These are phyloP conservation scores for Platanthera guangdongensis DNA, from an alignment of 106 monocot genomes.

Conservation along the genomic window DNA sequence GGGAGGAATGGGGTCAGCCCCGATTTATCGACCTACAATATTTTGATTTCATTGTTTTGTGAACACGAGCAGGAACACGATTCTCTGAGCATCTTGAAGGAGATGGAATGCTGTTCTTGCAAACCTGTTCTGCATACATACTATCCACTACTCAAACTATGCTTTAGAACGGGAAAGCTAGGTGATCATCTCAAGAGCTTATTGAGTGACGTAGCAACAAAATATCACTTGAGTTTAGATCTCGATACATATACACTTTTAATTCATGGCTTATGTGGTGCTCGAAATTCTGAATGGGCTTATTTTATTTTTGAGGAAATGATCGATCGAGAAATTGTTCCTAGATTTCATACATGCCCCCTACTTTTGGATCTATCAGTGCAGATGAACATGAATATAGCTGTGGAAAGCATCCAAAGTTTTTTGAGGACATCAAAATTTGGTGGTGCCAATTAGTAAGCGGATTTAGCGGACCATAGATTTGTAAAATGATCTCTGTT, in stretches of 20 bases:
- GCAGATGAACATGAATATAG: conserved; percentile 26
- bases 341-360: conserved; percentile 39
- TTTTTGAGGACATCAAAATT: conserved; percentile 17
- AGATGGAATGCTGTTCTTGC: conserved; percentile 44
- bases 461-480: neutral
- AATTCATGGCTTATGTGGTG: conserved; percentile 76
- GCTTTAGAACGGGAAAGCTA: conserved; percentile 30
- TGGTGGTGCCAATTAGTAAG: neutral
- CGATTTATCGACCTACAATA: conserved; percentile 64
- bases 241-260: conserved; percentile 56
- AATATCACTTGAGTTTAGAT: conserved; percentile 66
- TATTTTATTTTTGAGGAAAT: conserved; percentile 70
- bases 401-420: conserved; percentile 33
- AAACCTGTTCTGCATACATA: conserved; percentile 63
- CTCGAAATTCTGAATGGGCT: conserved; percentile 42
- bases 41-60: conserved; percentile 67
- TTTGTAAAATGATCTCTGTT: neutral
- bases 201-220: conserved; percentile 51
- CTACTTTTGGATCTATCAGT: conserved; percentile 45
- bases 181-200: conserved; percentile 28
- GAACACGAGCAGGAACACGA: conserved; percentile 31
- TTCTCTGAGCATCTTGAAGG: conserved; percentile 54
- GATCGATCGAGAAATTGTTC: conserved; percentile 51
- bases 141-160: conserved; percentile 58
- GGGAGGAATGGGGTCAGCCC: conserved; percentile 30